Evolutionary conservation across 1,139 yeast genomes (phyloP).

Genomic region (Kodamaea arcana): DNA sequence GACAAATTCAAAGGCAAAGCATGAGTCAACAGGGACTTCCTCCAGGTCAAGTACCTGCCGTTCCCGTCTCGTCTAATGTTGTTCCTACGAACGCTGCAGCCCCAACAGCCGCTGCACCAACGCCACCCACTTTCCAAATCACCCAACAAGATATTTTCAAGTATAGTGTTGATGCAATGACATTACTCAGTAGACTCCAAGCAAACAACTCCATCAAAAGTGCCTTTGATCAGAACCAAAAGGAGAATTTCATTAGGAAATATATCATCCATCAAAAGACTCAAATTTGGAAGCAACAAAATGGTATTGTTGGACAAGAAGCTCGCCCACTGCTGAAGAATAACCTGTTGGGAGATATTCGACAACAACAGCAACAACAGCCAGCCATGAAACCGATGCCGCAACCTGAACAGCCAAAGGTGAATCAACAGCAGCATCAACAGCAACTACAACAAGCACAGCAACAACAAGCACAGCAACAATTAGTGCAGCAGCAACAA

Average conservation of each 20-base stretch:
- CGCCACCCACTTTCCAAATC: constrained; percentile 37
- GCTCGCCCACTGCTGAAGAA: constrained; percentile 5
- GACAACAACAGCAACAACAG: constrained; percentile 1
- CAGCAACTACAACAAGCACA: constrained; percentile 5
- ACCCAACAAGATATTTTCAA: constrained; percentile 41
- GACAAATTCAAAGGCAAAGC: constrained; percentile 25
- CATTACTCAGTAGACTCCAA: constrained; percentile 34
- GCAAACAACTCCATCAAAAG: constrained; percentile 36
- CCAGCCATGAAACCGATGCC: constrained; percentile 1
- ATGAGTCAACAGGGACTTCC: constrained; percentile 7
- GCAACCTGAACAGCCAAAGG: constrained; percentile 2
- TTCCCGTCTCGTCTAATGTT: no score
- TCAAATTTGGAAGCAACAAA: constrained; percentile 39
- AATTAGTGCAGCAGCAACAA: constrained; percentile 7
- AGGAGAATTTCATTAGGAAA: constrained; percentile 38
- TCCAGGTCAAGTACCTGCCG: constrained; percentile 5
- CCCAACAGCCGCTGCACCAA: constrained; percentile 14
- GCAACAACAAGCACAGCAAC: constrained; percentile 9
- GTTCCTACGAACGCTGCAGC: constrained; percentile 10
- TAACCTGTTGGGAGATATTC: neutral
- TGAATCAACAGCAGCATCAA: constrained; percentile 3
- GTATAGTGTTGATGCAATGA: constrained; percentile 41
- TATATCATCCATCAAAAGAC: constrained; percentile 42
- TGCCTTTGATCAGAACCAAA: constrained; percentile 32
- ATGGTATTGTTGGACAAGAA: constrained; percentile 17